Base-by-base conservation (phyloP, 2,329 filamentous ascomycete species). In the Ophiostoma quercus region DNA sequence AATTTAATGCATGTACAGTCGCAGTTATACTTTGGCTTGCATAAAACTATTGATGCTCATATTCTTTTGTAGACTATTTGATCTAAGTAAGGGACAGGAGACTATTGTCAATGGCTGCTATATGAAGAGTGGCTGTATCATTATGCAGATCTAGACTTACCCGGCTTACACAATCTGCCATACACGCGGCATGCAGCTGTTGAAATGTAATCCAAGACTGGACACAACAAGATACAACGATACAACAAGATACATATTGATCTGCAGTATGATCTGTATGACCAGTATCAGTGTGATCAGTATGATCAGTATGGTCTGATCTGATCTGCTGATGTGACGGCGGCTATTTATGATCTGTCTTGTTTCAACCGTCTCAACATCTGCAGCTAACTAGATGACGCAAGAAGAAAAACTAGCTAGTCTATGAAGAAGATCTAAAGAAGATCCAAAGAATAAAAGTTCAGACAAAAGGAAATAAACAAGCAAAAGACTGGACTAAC, bases 401-500 rank as follows among this genome's bases (percentile, higher is more conserved):
- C 51, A 22, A 12, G 22, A 57, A 57, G n/a, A 25, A 57, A n/a
- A 8, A 19, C 19, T 57, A 25, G 51, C 22, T 57, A 22, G n/a
- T 29, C n/a, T 4, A 57, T 47, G 43, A 47, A 47, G 43, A 47
- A 16, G 9, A 57, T 57, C 43, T 3, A 7, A 25, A 34, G 57
- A 51, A 51, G 47, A 51, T 8, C 1, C n/a, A 8, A 19, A 51
- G 3, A 19, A 51, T 34, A 34, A 34, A 34, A 34, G 34, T 8
- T 34, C 25, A 34, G 34, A 34, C n/a, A 60, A 29, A 16, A 60
- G 22, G 25, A n/a, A 29, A 22, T 14, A 62, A 32, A 16, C 11
- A 62, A 62, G 22, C 57, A 62, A 32, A 32, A 62, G 12, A 62
- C 57, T 62, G 2, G 25, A 47, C 57, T 62, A 62, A 62, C 14